Percentiles rank a stretch among this genome's conserved stretches.
Conservation (phyloP, 2,329 filamentous ascomycete genomes). For the Ascochyta pisi region DNA sequence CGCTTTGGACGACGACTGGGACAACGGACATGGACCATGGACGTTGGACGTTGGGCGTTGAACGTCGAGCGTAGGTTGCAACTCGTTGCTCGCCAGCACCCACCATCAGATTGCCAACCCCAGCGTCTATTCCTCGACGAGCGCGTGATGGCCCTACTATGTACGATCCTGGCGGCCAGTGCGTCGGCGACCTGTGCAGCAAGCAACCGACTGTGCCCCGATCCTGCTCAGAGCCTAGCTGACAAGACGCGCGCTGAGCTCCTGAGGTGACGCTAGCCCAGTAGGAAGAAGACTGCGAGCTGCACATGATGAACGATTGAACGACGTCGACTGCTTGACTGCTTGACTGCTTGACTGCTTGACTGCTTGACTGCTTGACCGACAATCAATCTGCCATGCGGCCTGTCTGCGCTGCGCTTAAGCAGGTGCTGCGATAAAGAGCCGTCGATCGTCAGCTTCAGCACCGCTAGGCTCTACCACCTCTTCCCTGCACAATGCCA, state of each 20-base stretch:
- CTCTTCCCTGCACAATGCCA: conserved; percentile 31
- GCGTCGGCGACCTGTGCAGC: conserved; percentile 41
- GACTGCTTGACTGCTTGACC: conserved; percentile 17
- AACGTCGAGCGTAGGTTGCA: too few species aligned
- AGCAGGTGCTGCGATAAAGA: conserved; percentile 31
- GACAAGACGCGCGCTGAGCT: conserved; percentile 33
- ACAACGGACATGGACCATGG: conserved; percentile 2
- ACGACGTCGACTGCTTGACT: background rate
- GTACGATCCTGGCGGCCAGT: conserved; percentile 26
- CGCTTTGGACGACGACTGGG: conserved; percentile 17
- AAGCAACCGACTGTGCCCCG: conserved; percentile 30
- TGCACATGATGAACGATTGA: conserved; percentile 37
- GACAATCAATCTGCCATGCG: background rate
- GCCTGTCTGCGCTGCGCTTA: conserved; percentile 26
- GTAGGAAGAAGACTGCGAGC: conserved; percentile 33
- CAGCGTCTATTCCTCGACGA: conserved; percentile 11
- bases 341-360: background rate
- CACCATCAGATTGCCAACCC: background rate
- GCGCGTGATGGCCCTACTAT: background rate
- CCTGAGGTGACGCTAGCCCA: conserved; percentile 36
- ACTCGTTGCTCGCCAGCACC: too few species aligned
- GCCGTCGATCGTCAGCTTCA: conserved; percentile 19
- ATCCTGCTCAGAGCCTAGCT: conserved; percentile 29
- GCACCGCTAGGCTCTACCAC: conserved; percentile 1
- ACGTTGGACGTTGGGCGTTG: background rate